Evolutionary conservation across 164 flowering plant genomes (phyloP).

Genomic region (Cinnamomum chago): DNA sequence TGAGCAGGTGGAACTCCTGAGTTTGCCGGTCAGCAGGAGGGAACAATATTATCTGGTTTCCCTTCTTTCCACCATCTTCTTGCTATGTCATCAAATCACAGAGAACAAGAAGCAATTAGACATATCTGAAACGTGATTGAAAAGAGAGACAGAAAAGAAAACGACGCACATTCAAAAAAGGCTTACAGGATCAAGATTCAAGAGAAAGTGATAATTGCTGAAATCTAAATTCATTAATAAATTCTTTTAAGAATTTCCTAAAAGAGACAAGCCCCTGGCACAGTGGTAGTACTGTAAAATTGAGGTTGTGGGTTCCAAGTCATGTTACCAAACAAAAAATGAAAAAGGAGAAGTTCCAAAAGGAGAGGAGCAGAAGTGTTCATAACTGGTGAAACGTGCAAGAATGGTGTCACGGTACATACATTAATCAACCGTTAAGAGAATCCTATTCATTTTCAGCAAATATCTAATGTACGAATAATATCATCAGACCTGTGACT

Average conservation of each 20-base stretch:
- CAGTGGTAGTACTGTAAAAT: background rate
- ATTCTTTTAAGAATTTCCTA: background rate
- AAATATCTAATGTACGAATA: background rate
- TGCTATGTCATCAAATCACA: slow-evolving; percentile 41
- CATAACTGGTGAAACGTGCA: too few species aligned
- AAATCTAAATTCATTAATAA: background rate
- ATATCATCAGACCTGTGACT: background rate
- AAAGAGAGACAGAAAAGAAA: background rate
- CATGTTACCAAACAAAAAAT: too few species aligned
- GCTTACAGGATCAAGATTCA: background rate
- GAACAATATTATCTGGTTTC: slow-evolving; percentile 58
- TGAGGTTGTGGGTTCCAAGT: too few species aligned
- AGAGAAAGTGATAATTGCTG: background rate
- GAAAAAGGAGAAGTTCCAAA: too few species aligned
- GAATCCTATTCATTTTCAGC: background rate
- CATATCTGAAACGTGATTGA: background rate
- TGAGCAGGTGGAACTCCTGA: slow-evolving; percentile 82
- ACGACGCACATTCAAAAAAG: background rate
- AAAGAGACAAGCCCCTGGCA: background rate
- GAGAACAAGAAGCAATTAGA: background rate
- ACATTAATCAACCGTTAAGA: background rate
- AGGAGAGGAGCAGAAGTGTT: too few species aligned
- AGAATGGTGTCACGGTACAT: too few species aligned
- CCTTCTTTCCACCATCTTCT: slow-evolving; percentile 65
- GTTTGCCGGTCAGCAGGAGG: slow-evolving; percentile 92